A percentile compares a stretch with the other conserved stretches of the same genome.
Conservation (phyloP, 73 alveolate genomes). For the Symbiodinium pilosum region DNA sequence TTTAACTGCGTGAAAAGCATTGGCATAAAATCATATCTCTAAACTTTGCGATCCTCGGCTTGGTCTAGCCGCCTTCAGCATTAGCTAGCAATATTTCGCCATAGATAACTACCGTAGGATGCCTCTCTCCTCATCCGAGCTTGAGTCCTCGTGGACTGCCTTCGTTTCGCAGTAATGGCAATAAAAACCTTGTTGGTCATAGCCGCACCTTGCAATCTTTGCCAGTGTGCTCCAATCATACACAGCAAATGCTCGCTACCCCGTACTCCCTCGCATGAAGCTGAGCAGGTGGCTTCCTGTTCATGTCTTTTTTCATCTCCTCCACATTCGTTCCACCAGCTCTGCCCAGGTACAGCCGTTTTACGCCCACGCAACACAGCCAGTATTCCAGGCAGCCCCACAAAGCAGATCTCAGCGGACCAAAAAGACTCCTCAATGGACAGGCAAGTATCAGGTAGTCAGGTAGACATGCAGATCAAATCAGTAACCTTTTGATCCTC, state of each 20-base stretch:
- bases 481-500: no score
- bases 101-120: constrained; percentile 18
- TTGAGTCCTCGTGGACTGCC: constrained; percentile 60
- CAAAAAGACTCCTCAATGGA: constrained; percentile 53
- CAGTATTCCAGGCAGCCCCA: constrained; percentile 71
- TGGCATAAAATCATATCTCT: no score
- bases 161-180: constrained; percentile 55
- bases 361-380: constrained; percentile 85
- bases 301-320: constrained; percentile 81
- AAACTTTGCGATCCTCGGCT: no score
- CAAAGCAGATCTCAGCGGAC: constrained; percentile 32
- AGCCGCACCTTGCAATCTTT: constrained; percentile 66
- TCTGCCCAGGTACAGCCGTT: constrained; percentile 61
- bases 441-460: no score
- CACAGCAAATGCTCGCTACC: no score
- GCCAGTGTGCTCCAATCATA: no score
- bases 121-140: constrained; percentile 40
- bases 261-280: no score
- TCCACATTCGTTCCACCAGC: constrained; percentile 70
- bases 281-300: not conserved
- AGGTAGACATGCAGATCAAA: no score
- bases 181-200: constrained; percentile 71
- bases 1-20: not conserved
- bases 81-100: no score
- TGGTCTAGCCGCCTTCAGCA: no score